Evolutionary conservation across 805 yeast species (phyloP), one percentile per base, ranked within the genome.

Genomic region (Maudiozyma saulgeensis): DNA sequence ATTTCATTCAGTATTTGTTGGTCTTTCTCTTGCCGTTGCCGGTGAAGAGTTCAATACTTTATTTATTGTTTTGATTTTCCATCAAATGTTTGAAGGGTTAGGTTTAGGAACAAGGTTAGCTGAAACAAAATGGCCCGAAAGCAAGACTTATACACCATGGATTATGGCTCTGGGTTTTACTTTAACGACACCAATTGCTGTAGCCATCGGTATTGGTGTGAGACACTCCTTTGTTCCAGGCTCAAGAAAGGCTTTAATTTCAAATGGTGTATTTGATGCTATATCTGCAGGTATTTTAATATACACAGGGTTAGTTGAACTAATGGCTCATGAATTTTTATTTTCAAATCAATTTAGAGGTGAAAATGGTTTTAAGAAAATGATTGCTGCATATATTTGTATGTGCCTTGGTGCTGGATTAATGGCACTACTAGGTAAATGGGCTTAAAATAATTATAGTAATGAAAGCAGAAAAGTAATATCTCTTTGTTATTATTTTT

Each of bases 61-160:
- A 43, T 84, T 81, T 59, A 70, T 80, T 45, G 91, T 84, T 8
- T 54, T 79, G 40, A 78, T 81, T 5, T 84, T 84, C 74, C 91
- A 84, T 66, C 91, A 84, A 66, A 73, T 80, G 60, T 85, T 84
- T 59, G 91, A 84, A 69, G 91, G 91, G 54, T 72, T 84, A 48
- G 91, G 91, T 56, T 73, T 84, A 53, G 90, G 91, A 32, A 74
- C 90, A 11, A 75, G 93, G 62, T 66, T 82, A 44, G 79, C 85
- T 1, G 72, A 74, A 37, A 77, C 80, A 18, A 69, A 72, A 2
- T 82, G 82, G 78, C 83, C 84, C 8, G 54, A 57, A 25, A 48
- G 45, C 41, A 67, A 64, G 54, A 64, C 60, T 49, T 62, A 69
- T 48, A 74, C 75, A 45, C 66, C 67, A 25, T 80, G 76, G 66